phyloP scores from a whole-genome alignment of 2,329 filamentous ascomycete species.

The Raffaelea arxii region DNA sequence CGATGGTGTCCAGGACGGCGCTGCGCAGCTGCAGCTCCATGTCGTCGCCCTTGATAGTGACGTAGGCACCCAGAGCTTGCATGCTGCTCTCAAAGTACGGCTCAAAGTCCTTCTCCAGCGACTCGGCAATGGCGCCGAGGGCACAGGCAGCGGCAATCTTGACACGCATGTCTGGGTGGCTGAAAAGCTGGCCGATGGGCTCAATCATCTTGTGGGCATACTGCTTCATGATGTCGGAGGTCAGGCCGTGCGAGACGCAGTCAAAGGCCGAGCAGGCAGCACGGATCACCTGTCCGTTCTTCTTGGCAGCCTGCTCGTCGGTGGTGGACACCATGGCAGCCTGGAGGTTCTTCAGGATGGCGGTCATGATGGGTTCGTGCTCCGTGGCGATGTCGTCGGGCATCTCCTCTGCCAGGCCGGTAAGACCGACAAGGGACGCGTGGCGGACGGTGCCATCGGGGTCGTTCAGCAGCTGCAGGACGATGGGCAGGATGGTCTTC shows the following conservation, averaged over 20 bases:
- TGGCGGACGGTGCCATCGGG: slow-evolving; percentile 75
- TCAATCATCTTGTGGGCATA: slow-evolving; percentile 79
- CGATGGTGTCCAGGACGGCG: slow-evolving; percentile 85
- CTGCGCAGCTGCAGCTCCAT: slow-evolving; percentile 85
- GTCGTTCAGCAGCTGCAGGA: slow-evolving; percentile 77
- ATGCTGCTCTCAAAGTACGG: slow-evolving; percentile 92
- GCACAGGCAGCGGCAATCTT: slow-evolving; percentile 85
- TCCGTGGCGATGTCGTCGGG: slow-evolving; percentile 81
- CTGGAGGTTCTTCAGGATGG: slow-evolving; percentile 81
- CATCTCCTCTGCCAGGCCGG: slow-evolving; percentile 85
- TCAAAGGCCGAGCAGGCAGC: slow-evolving; percentile 86
- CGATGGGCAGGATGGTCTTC: slow-evolving; percentile 71
- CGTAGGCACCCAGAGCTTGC: slow-evolving; percentile 76
- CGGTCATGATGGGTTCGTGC: slow-evolving; percentile 74
- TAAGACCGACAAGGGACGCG: slow-evolving; percentile 77
- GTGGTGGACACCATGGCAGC: slow-evolving; percentile 60
- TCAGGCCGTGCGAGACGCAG: slow-evolving; percentile 77
- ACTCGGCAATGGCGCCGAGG: slow-evolving; percentile 80
- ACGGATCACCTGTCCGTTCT: slow-evolving; percentile 77
- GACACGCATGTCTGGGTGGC: slow-evolving; percentile 77
- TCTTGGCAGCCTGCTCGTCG: slow-evolving; percentile 55
- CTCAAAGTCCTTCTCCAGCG: slow-evolving; percentile 71
- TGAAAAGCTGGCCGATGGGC: slow-evolving; percentile 73
- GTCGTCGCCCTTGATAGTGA: slow-evolving; percentile 77
- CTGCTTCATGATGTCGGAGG: slow-evolving; percentile 67